Evolutionary conservation across 768 basidiomycete genomes (phyloP), one percentile per base, ranked within the genome.

Genomic region (Mrakia gelida): DNA sequence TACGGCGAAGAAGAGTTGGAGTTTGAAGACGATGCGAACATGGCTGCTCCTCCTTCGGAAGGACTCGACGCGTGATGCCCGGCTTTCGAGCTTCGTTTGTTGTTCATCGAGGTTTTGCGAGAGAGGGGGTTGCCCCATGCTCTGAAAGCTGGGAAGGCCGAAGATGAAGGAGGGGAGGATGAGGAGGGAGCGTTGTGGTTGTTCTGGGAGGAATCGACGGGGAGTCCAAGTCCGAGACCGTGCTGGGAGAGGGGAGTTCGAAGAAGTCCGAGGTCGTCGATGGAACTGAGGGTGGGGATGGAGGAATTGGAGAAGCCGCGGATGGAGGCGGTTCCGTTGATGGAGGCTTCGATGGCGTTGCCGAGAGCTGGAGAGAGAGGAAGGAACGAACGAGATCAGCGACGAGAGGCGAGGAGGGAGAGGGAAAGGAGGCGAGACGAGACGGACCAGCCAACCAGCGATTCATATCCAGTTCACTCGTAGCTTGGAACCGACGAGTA

Each of bases 251-350:
- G 11, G 10, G 41, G 61, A 3, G 38, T 59, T 45, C n/a, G 62
- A 54, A 74, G 43, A 54, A 73, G 73, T 7, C 71, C 70, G n/a
- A 78, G 52, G 43, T 78, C 77, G 61, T 78, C 77, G 38, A 74
- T 26, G 32, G 77, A 78, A 45, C 45, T 32, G 41, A 77, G n/a
- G 3, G 70, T 61, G 4, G 77, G 71, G 30, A 43, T 74, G 13
- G 72, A 49, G 52, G 54, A 56, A 18, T 45, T 28, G 34, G 34
- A 65, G 18, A 34, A 45, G 18, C 77, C 67, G 13, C 77, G 77
- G 56, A 78, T 59, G 26, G 77, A 78, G 28, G 77, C 77, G 16
- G 77, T 73, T 32, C 77, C 77, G 28, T 73, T 78, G 54, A 78
- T 78, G 13, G 77, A 78, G 3, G 77, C 77, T 75, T 52, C 49